These are phyloP conservation scores for Saccharomycopsis hybrid DNA, from an alignment of 1,139 yeast genomes.

Conservation along the genomic window DNA sequence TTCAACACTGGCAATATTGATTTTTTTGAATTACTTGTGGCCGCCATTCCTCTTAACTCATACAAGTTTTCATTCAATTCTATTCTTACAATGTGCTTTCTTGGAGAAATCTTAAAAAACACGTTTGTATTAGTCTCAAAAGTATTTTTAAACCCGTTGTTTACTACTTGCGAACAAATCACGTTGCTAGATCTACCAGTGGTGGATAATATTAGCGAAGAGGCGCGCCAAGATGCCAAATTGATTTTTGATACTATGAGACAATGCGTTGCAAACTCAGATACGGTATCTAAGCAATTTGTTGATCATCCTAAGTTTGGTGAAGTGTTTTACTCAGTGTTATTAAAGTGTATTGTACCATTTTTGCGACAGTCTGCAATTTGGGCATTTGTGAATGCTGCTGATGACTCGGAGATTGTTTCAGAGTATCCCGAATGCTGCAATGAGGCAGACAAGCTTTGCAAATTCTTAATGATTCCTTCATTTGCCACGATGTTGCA, in stretches of 20 bases:
- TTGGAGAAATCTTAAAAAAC: constrained; percentile 26
- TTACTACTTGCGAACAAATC: neutral
- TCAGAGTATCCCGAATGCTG: constrained; percentile 27
- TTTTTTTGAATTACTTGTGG: constrained; percentile 47
- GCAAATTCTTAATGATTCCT: constrained; percentile 49
- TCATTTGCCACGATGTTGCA: constrained; percentile 29
- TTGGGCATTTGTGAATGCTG: constrained; percentile 50
- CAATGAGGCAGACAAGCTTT: constrained; percentile 52
- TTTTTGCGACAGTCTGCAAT: constrained; percentile 65
- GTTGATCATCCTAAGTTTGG: constrained; percentile 27
- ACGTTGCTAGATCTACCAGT: constrained; percentile 13
- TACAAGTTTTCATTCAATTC: constrained; percentile 33
- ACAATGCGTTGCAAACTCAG: constrained; percentile 23
- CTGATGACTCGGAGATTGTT: constrained; percentile 42
- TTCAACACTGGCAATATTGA: constrained; percentile 36
- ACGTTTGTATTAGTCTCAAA: constrained; percentile 21
- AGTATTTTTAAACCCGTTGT: neutral
- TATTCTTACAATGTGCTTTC: constrained; percentile 37
- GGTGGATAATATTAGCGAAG: constrained; percentile 10
- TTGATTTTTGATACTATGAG: constrained; percentile 21
- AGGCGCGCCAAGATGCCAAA: constrained; percentile 6
- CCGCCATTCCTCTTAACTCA: constrained; percentile 35
- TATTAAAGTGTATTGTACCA: constrained; percentile 53
- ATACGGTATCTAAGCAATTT: neutral
- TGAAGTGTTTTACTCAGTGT: constrained; percentile 44